A percentile compares a stretch with the other conserved stretches of the same genome.
phyloP scores from a whole-genome alignment of 176 grass and related monocot genomes.

The Neostapfia colusana region DNA sequence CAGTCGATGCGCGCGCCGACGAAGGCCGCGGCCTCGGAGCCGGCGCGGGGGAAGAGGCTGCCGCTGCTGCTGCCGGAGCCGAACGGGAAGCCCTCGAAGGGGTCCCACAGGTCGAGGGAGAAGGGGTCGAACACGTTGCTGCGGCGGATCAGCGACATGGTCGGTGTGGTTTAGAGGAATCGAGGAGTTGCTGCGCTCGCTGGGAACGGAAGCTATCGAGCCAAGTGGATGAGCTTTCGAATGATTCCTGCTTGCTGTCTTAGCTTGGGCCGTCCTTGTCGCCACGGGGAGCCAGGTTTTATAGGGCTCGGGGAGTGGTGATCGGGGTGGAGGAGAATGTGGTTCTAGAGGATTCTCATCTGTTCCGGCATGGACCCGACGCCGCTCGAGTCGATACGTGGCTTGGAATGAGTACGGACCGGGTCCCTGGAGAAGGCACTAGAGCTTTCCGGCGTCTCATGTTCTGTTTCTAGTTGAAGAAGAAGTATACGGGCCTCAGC shows the following conservation, averaged over 20 bases:
- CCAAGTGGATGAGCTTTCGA: neutral
- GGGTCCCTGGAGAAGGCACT: neutral
- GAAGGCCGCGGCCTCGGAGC: constrained; percentile 45
- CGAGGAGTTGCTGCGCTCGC: neutral
- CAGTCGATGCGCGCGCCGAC: constrained; percentile 52
- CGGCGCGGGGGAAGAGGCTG: constrained; percentile 41
- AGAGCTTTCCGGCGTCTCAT: neutral
- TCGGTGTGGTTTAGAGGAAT: neutral
- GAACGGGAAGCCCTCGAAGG: constrained; percentile 60
- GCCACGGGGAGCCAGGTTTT: neutral
- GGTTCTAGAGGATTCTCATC: constrained; percentile 36
- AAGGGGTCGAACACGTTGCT: constrained; percentile 81
- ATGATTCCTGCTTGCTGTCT: neutral
- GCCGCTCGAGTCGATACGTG: neutral
- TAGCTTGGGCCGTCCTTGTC: neutral
- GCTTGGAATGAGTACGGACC: neutral
- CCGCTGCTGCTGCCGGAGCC: constrained; percentile 30
- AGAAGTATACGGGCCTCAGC: neutral
- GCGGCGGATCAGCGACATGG: constrained; percentile 61
- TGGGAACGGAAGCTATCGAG: neutral
- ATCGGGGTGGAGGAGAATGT: neutral
- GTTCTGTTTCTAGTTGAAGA: neutral
- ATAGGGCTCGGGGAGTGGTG: neutral
- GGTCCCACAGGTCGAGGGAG: constrained; percentile 64
- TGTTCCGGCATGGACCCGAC: neutral